phyloP scores from a whole-genome alignment of 257 asterid genomes.

The Solanum tacnaense region DNA sequence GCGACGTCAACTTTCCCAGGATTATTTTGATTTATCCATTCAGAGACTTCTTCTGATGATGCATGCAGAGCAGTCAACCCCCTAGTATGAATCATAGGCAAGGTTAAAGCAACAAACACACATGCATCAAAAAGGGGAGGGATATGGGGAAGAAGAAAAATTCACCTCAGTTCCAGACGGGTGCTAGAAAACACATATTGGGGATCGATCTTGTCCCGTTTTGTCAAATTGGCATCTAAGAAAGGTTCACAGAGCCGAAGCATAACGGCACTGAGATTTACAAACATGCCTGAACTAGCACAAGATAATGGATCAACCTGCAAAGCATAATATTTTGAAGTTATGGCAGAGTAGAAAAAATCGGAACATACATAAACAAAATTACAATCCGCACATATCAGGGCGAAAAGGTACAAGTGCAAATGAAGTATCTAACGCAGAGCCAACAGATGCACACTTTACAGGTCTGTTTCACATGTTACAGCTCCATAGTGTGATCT shows the following conservation, averaged over 20 bases:
- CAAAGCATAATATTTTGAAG: constrained; percentile 4
- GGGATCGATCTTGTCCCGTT: constrained; percentile 86
- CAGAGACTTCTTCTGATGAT: constrained; percentile 90
- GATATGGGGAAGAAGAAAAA: not conserved
- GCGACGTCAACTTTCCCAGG: constrained; percentile 23
- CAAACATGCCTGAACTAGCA: constrained; percentile 99
- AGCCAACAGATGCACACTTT: not conserved
- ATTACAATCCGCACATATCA: not conserved
- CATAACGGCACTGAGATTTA: constrained; percentile 87
- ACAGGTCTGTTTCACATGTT: not conserved
- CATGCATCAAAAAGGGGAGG: not conserved
- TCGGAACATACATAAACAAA: not conserved
- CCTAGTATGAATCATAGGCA: constrained; percentile 31
- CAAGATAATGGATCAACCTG: constrained; percentile 88
- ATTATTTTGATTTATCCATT: constrained; percentile 46
- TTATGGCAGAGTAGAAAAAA: not conserved
- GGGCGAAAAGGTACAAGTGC: not conserved
- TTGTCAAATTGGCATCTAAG: constrained; percentile 74
- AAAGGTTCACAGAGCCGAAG: constrained; percentile 91
- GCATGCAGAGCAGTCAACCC: constrained; percentile 93
- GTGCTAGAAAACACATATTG: constrained; percentile 48
- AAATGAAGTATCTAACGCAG: not conserved
- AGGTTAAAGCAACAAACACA: not conserved
- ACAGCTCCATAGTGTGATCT: not conserved
- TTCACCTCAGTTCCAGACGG: constrained; percentile 81